Evolutionary conservation across 441 rosid genomes (phyloP), one percentile per base, ranked within the genome.

Genomic region (Manihot esculenta): DNA sequence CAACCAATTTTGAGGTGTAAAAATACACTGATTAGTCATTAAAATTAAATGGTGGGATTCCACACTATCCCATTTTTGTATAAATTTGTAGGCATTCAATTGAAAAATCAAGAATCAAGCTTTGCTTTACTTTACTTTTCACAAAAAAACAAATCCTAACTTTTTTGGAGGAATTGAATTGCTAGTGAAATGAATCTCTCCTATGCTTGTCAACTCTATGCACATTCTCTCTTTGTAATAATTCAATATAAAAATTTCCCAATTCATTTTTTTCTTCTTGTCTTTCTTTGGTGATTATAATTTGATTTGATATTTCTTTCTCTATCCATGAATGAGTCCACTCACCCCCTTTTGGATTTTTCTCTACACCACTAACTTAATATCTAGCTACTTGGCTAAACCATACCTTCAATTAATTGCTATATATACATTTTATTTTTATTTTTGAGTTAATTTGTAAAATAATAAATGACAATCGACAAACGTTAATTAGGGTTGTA

Each of bases 1-100:
- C 88, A 81, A 23, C 76, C 81, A 80, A 80, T 83, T 71, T 33
- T 58, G 20, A 55, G 15, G 27, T 45, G 69, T n/a, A 30, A 74
- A 7, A 20, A 7, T 20, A 24, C 18, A 23, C 47, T 33, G 50
- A 57, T 6, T 7, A 14, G 55, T 33, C 61, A 26, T 35, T 56
- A 5, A 38, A 12, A 7, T 14, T 20, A 3, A 1, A 8, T n/a
- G 20, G 56, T 24, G 30, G 48, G 24, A 11, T 23, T 8, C 2
- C 3, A 12, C 21, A 3, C 5, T 1, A 17, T 51, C 48, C 48
- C 27, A 30, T 30, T 30, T 30, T 1, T 30, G 35, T 15, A 23
- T 5, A 27, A 27, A 26, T 38, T 11, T 2, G 10, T 49, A 14
- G 35, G 9, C 38, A 33, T 50, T 15, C 27, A 26, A 14, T n/a